Percentiles rank a stretch among this genome's conserved stretches.
Conservation (phyloP, 1,139 yeast genomes). For the Dujonia santamariae region DNA sequence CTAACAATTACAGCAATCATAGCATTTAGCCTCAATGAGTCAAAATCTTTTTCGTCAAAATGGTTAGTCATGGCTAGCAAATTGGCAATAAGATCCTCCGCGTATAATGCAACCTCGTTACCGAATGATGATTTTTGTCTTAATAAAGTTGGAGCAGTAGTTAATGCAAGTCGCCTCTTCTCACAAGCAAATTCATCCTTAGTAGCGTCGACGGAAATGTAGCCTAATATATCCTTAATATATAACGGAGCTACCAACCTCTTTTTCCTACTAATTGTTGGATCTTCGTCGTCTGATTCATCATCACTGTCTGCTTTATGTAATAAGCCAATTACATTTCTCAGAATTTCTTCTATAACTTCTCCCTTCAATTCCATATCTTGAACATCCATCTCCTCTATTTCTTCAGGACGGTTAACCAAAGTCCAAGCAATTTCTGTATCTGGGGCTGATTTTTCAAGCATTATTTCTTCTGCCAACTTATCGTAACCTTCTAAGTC, state of each 20-base stretch:
- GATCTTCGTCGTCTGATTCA: constrained; percentile 54
- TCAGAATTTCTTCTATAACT: too few relatives aligned
- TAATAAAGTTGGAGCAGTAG: constrained; percentile 51
- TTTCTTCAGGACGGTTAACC: not conserved
- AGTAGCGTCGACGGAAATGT: constrained; percentile 40
- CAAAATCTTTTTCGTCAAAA: constrained; percentile 49
- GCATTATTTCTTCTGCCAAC: constrained; percentile 1
- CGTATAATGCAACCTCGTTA: constrained; percentile 50
- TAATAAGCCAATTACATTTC: too few relatives aligned
- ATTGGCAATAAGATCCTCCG: constrained; percentile 42
- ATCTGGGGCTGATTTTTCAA: constrained; percentile 8
- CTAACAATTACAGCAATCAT: constrained; percentile 53
- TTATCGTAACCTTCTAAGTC: constrained; percentile 7
- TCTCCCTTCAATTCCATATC: too few relatives aligned
- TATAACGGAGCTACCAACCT: constrained; percentile 55
- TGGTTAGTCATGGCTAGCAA: constrained; percentile 49
- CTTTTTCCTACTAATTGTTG: constrained; percentile 33
- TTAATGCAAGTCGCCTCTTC: constrained; percentile 50
- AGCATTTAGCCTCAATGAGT: constrained; percentile 45
- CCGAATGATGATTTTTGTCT: constrained; percentile 51
- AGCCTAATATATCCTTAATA: constrained; percentile 58
- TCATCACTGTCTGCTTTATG: constrained; percentile 23
- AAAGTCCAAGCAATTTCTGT: constrained; percentile 5
- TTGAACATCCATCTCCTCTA: too few relatives aligned
- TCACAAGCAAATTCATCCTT: constrained; percentile 47